Base-by-base conservation (phyloP, 2,329 filamentous ascomycete genomes). In the Tolypocladium tropicale region DNA sequence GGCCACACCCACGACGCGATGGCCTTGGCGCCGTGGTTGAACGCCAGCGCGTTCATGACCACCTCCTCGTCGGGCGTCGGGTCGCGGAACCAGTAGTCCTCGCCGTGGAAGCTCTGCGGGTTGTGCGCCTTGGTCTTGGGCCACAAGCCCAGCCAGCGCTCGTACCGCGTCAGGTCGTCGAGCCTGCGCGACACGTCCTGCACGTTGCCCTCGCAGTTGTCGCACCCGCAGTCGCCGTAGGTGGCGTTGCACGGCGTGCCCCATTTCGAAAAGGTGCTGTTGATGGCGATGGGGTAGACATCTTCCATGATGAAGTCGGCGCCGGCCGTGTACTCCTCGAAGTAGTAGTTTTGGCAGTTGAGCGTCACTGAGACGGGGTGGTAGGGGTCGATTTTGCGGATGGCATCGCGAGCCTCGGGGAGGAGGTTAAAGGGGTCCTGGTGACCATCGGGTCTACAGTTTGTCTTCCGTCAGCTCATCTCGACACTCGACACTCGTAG, bases 301-400 rank as follows among this genome's bases (percentile, higher is more conserved):
- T 85, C 82, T 33, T 76, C 75, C 72, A 85, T 79, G 59, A 86
- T 67, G 60, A 85, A 78, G 63, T 85, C 82, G 4, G 79, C 76
- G 21, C 78, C 79, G 2, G 69, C 64, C 0, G 76, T 71, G 69
- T 86, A 85, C 14, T 77, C 67, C 2, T 68, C 67, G 64, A 82
- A 85, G 67, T 83, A 77, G 68, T 82, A 85, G 68, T 85, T 78
- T 55, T 77, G 74, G 71, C 83, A 85, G 68, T 85, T 85, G 49
- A 86, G 74, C 2, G 78, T 78, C 4, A 84, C 70, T 2, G 77
- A 78, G 2, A 83, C 76, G 0, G 82, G 82, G 67, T 85, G 83
- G 67, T 85, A 85, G 0, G 78, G 79, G 66, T 86, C 83, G 1
- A 83, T 65, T 0, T 64, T 57, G 56, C 72, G 73, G 63, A 84